These are phyloP conservation scores for Cicer pinnatifidum DNA, from an alignment of 306 rosid genomes.

Conservation along the genomic window DNA sequence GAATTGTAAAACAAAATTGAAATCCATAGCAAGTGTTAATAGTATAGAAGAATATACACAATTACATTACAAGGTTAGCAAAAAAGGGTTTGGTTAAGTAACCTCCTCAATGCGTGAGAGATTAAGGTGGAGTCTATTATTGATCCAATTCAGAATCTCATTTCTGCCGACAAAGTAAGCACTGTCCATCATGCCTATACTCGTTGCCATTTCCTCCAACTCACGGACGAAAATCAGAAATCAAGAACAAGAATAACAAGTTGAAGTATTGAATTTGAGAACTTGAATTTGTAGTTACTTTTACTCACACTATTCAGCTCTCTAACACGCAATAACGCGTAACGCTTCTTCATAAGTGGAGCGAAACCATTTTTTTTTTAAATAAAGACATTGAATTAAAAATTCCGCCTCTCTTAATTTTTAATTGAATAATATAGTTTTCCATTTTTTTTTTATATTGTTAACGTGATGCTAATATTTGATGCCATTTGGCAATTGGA, in stretches of 20 bases:
- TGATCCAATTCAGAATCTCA: constrained; percentile 93
- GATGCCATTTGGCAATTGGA: constrained; percentile 11
- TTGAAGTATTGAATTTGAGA: constrained; percentile 1
- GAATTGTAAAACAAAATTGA: too few species aligned
- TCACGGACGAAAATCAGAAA: constrained; percentile 1
- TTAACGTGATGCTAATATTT: not conserved
- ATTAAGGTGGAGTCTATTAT: constrained; percentile 80
- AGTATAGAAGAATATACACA: not conserved
- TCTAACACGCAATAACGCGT: not conserved
- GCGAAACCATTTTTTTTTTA: constrained; percentile 9
- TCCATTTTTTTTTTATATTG: not conserved
- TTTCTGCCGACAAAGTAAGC: constrained; percentile 96
- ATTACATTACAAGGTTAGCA: constrained; percentile 1
- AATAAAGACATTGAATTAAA: not conserved
- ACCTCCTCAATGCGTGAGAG: constrained; percentile 96
- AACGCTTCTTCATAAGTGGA: constrained; percentile 21
- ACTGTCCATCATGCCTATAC: constrained; percentile 92
- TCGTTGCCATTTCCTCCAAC: constrained; percentile 68
- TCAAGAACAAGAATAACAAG: not conserved
- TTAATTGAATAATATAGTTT: not conserved
- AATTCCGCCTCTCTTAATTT: not conserved
- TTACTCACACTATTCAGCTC: not conserved
- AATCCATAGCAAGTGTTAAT: not conserved
- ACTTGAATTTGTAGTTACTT: constrained; percentile 28
- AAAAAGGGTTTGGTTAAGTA: not conserved